Conservation (phyloP, 306 rosid genomes). For the Trifolium subterraneum region DNA sequence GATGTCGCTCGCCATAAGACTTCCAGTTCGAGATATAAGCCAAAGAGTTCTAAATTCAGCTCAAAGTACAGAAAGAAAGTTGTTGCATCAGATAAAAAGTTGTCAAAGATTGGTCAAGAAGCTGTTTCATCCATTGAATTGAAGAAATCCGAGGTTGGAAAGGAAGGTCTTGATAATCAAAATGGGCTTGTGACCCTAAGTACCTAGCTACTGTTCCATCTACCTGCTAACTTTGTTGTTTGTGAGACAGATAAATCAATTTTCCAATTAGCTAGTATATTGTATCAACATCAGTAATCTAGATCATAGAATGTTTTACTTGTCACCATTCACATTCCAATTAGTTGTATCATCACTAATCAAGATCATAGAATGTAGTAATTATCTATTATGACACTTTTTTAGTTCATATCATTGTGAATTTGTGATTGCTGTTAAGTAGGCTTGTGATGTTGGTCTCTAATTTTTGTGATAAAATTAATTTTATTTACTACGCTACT, state of each 20-base stretch:
- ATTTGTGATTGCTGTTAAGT: background rate
- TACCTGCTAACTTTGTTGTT: constrained; percentile 48
- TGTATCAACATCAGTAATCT: no score
- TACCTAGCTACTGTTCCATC: constrained; percentile 46
- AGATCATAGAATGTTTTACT: no score
- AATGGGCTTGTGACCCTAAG: constrained; percentile 49
- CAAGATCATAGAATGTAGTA: constrained; percentile 20
- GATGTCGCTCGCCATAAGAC: constrained; percentile 51
- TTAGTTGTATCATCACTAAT: constrained; percentile 41
- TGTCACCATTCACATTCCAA: background rate
- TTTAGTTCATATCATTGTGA: background rate
- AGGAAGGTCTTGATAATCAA: constrained; percentile 63
- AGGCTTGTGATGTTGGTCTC: constrained; percentile 3
- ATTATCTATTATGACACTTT: constrained; percentile 1
- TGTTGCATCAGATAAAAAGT: constrained; percentile 57
- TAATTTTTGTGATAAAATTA: no score
- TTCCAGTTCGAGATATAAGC: constrained; percentile 51
- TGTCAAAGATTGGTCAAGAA: constrained; percentile 60
- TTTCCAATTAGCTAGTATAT: constrained; percentile 2
- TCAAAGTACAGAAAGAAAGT: constrained; percentile 60
- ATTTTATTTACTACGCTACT: no score
- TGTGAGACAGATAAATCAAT: constrained; percentile 18
- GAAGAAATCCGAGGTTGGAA: constrained; percentile 69
- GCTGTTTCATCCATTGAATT: constrained; percentile 49
- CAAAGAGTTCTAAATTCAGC: constrained; percentile 56